Evolutionary conservation across 306 rosid genomes (phyloP), one percentile per base, ranked within the genome.

Genomic region (Fragaria vesca): DNA sequence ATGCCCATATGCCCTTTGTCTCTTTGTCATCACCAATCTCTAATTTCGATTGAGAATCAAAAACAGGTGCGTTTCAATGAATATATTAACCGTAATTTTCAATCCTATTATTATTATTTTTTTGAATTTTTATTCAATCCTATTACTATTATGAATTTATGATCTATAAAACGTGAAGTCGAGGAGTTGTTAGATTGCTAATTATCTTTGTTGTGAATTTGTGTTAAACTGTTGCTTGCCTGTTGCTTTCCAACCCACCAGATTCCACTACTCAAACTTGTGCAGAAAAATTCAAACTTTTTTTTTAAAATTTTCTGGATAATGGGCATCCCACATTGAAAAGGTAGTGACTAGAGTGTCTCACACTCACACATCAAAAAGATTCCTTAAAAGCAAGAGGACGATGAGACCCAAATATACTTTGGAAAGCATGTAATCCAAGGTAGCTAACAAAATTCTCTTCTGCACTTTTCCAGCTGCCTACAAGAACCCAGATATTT

Each of bases 331-430:
- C 62, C 66, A 80, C 16, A 73, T 24, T 36, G 28, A 50, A 21
- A 12, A 43, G 55, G 55, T 26, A 24, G 12, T 18, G 66, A n/a
- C 30, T 12, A 1, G 43, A 72, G 18, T 54, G 69, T 54, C 62
- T 52, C 68, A 43, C 62, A 28, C 58, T 43, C 70, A 42, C 68
- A 43, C 69, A 40, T 67, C 79, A 80, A 79, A 34, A 3, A 74
- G 43, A 67, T 43, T 74, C 71, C 60, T 67, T 45, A 7, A 45
- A 32, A 45, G n/a, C 75, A 45, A 67, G 65, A 80, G 32, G 76
- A 68, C 71, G 46, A 43, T 0, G 50, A 74, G 70, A 66, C 43
- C 42, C 43, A 7, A 54, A 32, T 55, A 34, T 58, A 30, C 43
- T 66, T 5, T 6, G 70, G 51, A 8, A 66, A 42, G 61, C 61